These are phyloP conservation scores for Neobulgaria alba DNA, from an alignment of 2,329 filamentous ascomycete species.

Conservation along the genomic window DNA sequence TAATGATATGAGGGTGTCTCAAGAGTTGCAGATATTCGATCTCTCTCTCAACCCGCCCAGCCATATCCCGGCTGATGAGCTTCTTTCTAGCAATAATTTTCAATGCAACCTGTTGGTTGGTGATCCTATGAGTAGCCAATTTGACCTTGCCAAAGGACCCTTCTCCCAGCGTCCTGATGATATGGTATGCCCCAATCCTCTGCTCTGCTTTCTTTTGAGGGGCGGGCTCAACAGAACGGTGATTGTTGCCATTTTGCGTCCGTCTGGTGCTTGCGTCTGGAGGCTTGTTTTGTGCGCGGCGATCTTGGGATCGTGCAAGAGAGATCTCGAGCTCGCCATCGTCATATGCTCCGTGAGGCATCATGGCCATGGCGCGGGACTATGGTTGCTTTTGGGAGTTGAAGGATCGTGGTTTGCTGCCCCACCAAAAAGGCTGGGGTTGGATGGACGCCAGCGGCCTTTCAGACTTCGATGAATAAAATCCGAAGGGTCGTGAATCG, in stretches of 20 bases:
- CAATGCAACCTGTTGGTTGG: slow-evolving; percentile 88
- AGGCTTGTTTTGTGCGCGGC: slow-evolving; percentile 37
- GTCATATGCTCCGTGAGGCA: slow-evolving; percentile 45
- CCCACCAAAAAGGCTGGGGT: slow-evolving; percentile 3
- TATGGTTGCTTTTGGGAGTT: neutral
- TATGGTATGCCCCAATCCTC: slow-evolving; percentile 84
- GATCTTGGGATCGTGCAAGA: slow-evolving; percentile 55
- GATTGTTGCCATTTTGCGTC: slow-evolving; percentile 17
- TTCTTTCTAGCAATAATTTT: slow-evolving; percentile 98
- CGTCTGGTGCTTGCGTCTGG: slow-evolving; percentile 24
- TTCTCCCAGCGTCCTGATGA: slow-evolving; percentile 85
- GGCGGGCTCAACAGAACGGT: slow-evolving; percentile 16
- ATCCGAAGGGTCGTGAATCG: too few relatives aligned
- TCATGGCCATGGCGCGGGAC: slow-evolving; percentile 10
- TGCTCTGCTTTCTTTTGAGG: slow-evolving; percentile 56
- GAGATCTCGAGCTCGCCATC: slow-evolving; percentile 79
- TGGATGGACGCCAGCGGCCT: too few relatives aligned
- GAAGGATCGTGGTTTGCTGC: neutral
- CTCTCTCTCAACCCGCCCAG: slow-evolving; percentile 91
- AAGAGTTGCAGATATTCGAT: slow-evolving; percentile 96
- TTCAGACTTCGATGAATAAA: too few relatives aligned
- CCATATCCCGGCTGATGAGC: slow-evolving; percentile 95
- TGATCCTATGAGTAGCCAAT: slow-evolving; percentile 85
- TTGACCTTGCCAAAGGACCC: slow-evolving; percentile 99
- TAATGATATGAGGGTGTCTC: slow-evolving; percentile 97